Conservation (phyloP, 441 rosid genomes). For the Arabidopsis hybrid region DNA sequence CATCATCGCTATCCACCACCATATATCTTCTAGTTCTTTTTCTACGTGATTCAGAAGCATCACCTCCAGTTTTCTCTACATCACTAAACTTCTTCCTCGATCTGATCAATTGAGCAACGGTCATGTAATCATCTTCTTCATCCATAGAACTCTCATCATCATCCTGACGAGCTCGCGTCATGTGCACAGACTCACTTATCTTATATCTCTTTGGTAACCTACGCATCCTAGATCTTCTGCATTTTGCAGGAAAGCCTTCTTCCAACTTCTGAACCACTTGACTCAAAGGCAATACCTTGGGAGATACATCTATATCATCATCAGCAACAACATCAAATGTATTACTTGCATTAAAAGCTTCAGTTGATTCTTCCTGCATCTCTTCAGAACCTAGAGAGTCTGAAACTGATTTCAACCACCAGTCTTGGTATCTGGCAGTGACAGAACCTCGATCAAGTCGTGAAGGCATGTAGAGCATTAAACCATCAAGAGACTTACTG, state of each 20-base stretch:
- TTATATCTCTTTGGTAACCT: neutral
- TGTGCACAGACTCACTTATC: neutral
- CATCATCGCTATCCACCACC: neutral
- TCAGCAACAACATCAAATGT: neutral
- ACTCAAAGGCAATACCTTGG: neutral
- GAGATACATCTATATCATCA: neutral
- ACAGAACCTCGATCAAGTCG: neutral
- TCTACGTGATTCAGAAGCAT: neutral
- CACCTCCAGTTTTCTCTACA: neutral
- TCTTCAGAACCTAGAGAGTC: neutral
- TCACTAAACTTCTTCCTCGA: neutral
- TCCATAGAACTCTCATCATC: neutral
- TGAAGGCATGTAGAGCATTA: neutral
- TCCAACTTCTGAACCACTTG: neutral
- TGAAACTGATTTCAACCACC: slow-evolving; percentile 13
- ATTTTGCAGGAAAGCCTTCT: neutral
- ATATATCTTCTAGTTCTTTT: slow-evolving; percentile 8
- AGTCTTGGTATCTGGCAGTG: slow-evolving; percentile 1
- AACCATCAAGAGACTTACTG: neutral
- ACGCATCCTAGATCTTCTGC: neutral
- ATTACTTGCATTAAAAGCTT: neutral
- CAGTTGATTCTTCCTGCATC: neutral
- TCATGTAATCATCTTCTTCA: neutral
- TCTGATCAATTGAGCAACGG: neutral
- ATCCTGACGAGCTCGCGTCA: neutral